phyloP scores from a whole-genome alignment of 768 basidiomycete species.

The Erythrobasidium yunnanense region DNA sequence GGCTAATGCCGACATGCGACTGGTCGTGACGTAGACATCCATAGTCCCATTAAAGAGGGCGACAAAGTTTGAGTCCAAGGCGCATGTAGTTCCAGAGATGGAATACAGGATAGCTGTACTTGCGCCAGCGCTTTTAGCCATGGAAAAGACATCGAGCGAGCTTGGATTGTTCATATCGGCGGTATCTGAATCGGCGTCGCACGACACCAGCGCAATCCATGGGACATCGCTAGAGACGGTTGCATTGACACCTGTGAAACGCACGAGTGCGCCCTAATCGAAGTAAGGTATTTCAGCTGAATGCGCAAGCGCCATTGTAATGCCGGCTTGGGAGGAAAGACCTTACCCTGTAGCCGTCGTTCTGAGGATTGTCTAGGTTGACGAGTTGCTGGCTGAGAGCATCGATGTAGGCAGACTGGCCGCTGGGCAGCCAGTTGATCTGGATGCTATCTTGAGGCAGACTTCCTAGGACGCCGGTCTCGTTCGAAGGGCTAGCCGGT shows the following conservation, averaged over 20 bases:
- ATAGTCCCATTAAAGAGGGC: constrained; percentile 58
- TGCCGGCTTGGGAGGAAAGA: background rate
- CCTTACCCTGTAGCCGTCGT: constrained; percentile 10
- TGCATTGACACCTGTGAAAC: constrained; percentile 57
- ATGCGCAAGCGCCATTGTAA: background rate
- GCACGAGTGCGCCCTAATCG: constrained; percentile 60
- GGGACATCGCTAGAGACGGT: constrained; percentile 50
- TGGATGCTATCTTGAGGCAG: constrained; percentile 17
- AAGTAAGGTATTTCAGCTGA: background rate
- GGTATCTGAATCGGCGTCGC: constrained; percentile 48
- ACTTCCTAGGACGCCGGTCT: background rate
- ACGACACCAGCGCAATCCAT: constrained; percentile 81
- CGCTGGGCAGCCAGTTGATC: constrained; percentile 25
- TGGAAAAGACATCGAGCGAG: constrained; percentile 63
- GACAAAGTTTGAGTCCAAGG: constrained; percentile 62
- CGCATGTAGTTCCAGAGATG: constrained; percentile 57
- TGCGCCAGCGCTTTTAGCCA: constrained; percentile 67
- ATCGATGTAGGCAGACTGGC: constrained; percentile 5
- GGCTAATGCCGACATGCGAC: constrained; percentile 51
- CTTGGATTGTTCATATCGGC: constrained; percentile 51
- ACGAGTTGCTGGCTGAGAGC: constrained; percentile 4
- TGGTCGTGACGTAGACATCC: constrained; percentile 66
- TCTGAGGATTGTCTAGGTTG: background rate
- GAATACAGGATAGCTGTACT: constrained; percentile 73
- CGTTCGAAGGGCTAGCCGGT: constrained; percentile 10